A percentile compares a stretch with the other conserved stretches of the same genome.
These are phyloP conservation scores for Acer negundo DNA, from an alignment of 345 rosid genomes.

Conservation along the genomic window DNA sequence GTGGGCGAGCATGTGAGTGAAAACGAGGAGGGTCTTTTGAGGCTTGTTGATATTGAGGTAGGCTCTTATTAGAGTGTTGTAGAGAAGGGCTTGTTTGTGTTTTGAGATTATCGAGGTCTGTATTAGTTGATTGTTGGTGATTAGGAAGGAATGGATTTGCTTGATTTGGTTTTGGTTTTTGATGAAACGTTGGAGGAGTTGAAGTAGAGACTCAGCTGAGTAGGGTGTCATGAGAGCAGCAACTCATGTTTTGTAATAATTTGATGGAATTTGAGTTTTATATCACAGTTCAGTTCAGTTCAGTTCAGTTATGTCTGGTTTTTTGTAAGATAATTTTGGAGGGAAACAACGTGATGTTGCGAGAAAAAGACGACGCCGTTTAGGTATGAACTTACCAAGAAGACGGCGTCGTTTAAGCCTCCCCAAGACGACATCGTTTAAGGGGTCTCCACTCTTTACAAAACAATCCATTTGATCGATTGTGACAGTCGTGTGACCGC, in stretches of 20 bases:
- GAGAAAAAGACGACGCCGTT: no score
- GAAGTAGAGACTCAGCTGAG: slow-evolving; percentile 46
- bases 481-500: no score
- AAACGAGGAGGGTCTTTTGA: slow-evolving; percentile 42
- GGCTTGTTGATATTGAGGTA: slow-evolving; percentile 47
- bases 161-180: slow-evolving; percentile 40
- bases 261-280: no score
- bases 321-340: background rate
- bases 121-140: slow-evolving; percentile 28
- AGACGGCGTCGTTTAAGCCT: background rate
- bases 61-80: slow-evolving; percentile 64
- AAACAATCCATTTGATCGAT: background rate
- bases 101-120: slow-evolving; percentile 14
- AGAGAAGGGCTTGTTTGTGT: slow-evolving; percentile 47
- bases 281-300: no score
- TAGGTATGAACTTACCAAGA: no score
- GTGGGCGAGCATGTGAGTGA: slow-evolving; percentile 60
- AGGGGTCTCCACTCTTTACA: no score
- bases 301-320: no score
- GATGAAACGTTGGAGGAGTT: slow-evolving; percentile 50
- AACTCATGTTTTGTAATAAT: background rate
- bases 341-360: no score
- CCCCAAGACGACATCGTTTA: no score
- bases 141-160: slow-evolving; percentile 56
- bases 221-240: slow-evolving; percentile 2